phyloP scores from a whole-genome alignment of 257 asterid genomes.

The Nicotiana obtusifolia region DNA sequence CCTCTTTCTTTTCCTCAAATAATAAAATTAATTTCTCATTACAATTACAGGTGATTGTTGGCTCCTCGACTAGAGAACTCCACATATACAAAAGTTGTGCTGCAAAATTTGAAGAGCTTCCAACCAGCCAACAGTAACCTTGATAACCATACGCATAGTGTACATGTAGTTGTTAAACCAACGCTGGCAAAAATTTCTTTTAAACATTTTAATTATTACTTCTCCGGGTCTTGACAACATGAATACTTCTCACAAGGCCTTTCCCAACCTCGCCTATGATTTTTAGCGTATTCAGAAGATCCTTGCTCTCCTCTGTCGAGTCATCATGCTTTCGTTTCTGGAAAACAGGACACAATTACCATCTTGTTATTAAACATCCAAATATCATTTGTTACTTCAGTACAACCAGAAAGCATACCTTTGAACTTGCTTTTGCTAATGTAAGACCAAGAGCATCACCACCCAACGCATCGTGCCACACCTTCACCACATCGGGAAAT shows the following conservation, averaged over 20 bases:
- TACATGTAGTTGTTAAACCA: not conserved
- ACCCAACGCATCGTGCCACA: constrained; percentile 89
- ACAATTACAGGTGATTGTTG: not conserved
- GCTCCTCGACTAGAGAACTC: not conserved
- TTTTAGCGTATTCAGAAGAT: constrained; percentile 40
- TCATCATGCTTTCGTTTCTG: constrained; percentile 79
- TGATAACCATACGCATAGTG: not conserved
- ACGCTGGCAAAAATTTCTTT: not conserved
- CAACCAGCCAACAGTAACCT: not conserved
- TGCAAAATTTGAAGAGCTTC: not conserved
- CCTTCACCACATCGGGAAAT: constrained; percentile 60
- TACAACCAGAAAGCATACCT: constrained; percentile 38
- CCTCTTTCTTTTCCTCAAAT: not conserved
- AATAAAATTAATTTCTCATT: not conserved
- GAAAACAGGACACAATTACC: constrained; percentile 15
- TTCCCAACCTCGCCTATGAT: constrained; percentile 77
- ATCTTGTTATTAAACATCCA: not conserved
- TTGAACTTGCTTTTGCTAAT: constrained; percentile 38
- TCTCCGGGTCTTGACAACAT: constrained; percentile 66
- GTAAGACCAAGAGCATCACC: constrained; percentile 97
- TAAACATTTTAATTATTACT: constrained; percentile 16
- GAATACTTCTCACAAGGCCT: constrained; percentile 73
- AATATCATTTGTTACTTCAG: not conserved
- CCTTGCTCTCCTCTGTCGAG: constrained; percentile 26
- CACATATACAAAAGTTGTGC: not conserved